Evolutionary conservation across 345 rosid species (phyloP), one percentile per base, ranked within the genome.

Genomic region (Citrus reticulata): DNA sequence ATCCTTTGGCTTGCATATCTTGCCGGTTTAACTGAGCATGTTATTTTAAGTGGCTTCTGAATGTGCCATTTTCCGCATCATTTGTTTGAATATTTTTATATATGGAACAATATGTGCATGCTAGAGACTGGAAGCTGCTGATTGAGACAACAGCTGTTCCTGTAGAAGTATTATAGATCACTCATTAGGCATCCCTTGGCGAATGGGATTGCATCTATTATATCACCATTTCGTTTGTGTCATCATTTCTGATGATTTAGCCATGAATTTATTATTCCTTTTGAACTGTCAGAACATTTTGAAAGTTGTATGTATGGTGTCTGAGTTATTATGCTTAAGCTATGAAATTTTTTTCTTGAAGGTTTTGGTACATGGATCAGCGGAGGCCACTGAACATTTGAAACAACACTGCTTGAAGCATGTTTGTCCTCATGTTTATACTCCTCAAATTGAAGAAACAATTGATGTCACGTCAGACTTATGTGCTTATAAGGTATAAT

Each of bases 291-390:
- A 7, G 76, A 42, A 30, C 25, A 22, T 61, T 42, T 19, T 37
- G 24, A 37, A 46, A 14, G 32, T 64, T 42, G 29, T 46, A 68
- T 35, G 14, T n/a, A 55, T 73, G 63, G 42, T 70, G 54, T 59
- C 22, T 67, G 25, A 24, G 54, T 78, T 46, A 22, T 59, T 62
- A 22, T 58, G 54, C 68, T 70, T 78, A 75, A 63, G n/a, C 19
- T 34, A 39, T n/a, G 6, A 19, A 40, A 11, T 59, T 5, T 68
- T 40, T 73, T 77, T 73, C 42, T 37, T 80, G 80, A 77, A 93
- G 99, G 99, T 96, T 87, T 85, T 96, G 94, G 93, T 96, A 80
- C 99, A 93, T 35, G 99, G 97, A 82, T 93, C 93, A 81, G 98
- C 98, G 5, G 98, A 96, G 87, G 95, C 98, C 40, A 96, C 98